These are phyloP conservation scores for Salix arbutifolia DNA, from an alignment of 345 rosid genomes.

Conservation along the genomic window DNA sequence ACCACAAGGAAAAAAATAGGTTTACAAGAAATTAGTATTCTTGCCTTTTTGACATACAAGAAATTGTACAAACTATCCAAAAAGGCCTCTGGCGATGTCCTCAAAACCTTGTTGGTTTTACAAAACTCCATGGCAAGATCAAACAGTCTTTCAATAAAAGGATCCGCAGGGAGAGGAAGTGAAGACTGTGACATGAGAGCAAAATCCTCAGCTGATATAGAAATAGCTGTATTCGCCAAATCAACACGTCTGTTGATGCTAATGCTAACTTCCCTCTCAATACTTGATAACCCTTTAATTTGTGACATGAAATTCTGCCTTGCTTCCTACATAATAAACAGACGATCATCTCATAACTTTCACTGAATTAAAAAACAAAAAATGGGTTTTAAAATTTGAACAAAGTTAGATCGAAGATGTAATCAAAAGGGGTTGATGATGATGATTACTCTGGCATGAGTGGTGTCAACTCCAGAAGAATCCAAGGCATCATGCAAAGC, in stretches of 20 bases:
- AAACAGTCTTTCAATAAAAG: conserved; percentile 44
- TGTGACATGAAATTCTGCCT: conserved; percentile 39
- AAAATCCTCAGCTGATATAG: conserved; percentile 66
- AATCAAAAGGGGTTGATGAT: no score
- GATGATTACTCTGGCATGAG: conserved; percentile 33
- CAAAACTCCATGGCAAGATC: conserved; percentile 60
- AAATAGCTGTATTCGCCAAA: conserved; percentile 50
- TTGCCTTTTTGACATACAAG: conserved; percentile 48
- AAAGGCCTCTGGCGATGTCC: conserved; percentile 37
- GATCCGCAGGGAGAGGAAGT: conserved; percentile 57
- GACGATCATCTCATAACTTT: no score
- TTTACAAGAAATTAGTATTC: background rate
- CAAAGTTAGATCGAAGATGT: no score
- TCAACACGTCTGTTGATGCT: conserved; percentile 54
- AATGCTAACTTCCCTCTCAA: conserved; percentile 59
- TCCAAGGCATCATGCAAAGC: conserved; percentile 38
- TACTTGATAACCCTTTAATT: conserved; percentile 33
- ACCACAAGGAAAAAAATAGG: no score
- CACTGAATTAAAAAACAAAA: background rate
- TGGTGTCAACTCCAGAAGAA: conserved; percentile 30
- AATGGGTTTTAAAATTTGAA: no score
- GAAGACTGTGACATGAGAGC: conserved; percentile 60
- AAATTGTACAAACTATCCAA: conserved; percentile 48
- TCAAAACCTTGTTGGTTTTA: conserved; percentile 25
- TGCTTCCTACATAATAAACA: conserved; percentile 36